Conservation (phyloP, 164 flowering plant species). For the Vitis cinerea region DNA sequence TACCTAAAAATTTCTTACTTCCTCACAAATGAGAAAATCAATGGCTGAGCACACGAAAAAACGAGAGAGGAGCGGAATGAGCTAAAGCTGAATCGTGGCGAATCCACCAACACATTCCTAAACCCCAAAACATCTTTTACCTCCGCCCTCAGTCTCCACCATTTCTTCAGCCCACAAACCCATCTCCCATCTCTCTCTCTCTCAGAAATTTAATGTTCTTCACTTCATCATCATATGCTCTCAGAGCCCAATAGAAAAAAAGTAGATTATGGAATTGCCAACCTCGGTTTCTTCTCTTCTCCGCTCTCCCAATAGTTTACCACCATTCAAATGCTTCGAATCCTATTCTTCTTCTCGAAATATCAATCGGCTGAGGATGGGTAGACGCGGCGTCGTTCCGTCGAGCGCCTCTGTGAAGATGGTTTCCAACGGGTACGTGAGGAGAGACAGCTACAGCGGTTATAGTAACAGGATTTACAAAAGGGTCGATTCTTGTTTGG, state of each 20-base stretch:
- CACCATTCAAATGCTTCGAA: neutral
- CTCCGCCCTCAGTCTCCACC: too few species aligned
- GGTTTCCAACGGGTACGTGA: conserved; percentile 35
- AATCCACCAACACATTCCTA: conserved; percentile 1
- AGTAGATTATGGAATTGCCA: conserved; percentile 14
- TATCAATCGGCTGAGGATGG: neutral
- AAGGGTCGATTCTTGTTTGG: conserved; percentile 65
- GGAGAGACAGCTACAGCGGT: conserved; percentile 14
- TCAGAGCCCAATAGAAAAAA: too few species aligned
- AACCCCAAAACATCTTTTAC: neutral
- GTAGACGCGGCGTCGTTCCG: neutral
- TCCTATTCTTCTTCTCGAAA: too few species aligned
- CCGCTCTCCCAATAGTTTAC: neutral
- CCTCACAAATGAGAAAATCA: too few species aligned
- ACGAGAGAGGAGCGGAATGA: neutral
- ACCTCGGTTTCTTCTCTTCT: neutral
- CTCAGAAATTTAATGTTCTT: too few species aligned
- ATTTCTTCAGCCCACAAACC: too few species aligned
- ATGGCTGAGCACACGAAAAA: neutral
- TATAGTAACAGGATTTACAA: conserved; percentile 31
- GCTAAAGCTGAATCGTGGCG: conserved; percentile 15
- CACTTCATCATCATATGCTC: too few species aligned
- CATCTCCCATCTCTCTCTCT: too few species aligned
- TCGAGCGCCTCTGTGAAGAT: conserved; percentile 8
- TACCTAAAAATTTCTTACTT: too few species aligned